These are phyloP conservation scores for Backusella tuberculispora DNA, from an alignment of 192 early-diverging fungal species.

Conservation along the genomic window DNA sequence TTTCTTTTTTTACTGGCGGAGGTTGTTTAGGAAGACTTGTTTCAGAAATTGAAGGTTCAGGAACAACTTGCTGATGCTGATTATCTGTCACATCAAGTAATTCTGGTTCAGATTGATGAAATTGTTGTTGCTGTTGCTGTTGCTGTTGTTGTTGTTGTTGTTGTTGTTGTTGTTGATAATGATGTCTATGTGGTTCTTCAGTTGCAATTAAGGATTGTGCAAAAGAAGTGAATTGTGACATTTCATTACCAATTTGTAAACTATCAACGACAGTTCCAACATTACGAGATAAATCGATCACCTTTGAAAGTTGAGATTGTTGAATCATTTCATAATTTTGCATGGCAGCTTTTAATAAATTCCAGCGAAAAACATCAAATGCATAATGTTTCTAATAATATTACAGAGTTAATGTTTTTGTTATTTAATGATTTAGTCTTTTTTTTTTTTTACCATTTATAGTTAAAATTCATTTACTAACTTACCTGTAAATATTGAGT, in stretches of 20 bases:
- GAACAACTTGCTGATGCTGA: constrained; percentile 2
- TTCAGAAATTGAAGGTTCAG: constrained; percentile 17
- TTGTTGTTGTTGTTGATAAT: neutral
- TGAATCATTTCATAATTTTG: constrained; percentile 34
- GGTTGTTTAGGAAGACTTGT: constrained; percentile 3
- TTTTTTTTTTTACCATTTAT: neutral
- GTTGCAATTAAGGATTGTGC: constrained; percentile 2
- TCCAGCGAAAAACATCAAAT: constrained; percentile 36
- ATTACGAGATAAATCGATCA: constrained; percentile 27
- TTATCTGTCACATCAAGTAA: constrained; percentile 11
- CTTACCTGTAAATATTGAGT: constrained; percentile 18
- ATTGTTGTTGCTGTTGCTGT: neutral
- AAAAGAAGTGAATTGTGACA: neutral
- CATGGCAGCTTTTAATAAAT: constrained; percentile 19
- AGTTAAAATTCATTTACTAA: neutral
- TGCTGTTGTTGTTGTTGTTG: neutral
- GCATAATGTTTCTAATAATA: constrained; percentile 24
- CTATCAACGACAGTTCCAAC: neutral
- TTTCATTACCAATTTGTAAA: constrained; percentile 22
- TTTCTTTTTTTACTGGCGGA: constrained; percentile 3
- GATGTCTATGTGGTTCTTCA: neutral
- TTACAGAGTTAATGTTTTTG: too few relatives aligned
- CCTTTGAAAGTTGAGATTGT: constrained; percentile 32
- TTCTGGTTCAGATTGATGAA: neutral
- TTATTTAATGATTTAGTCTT: too few relatives aligned